Base-by-base conservation (phyloP, 805 yeast genomes). In the Spathaspora arborariae region DNA sequence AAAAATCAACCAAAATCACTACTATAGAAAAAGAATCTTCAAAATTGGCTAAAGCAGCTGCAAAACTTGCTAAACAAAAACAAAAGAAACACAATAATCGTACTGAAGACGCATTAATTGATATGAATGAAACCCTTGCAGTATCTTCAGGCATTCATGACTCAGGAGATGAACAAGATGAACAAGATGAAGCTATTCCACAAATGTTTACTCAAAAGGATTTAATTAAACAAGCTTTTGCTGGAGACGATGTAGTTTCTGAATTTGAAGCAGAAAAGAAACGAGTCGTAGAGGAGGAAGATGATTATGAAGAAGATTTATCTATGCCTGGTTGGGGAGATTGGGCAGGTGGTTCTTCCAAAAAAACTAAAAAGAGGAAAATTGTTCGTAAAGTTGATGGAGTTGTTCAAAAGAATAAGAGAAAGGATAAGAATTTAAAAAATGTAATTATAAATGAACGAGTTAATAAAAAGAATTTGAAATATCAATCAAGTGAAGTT, bases 241-340 rank as follows among this genome's bases (percentile, higher is more conserved):
- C 97, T 3, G 98, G 98, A 21, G 99, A 94, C 68, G 94, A 94
- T 62, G 96, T 92, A 35, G 86, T 88, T 13, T 70, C 73, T 5
- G 90, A 90, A 54, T 94, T 94, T 63, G 81, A 80, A 51, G 76
- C 70, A 11, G 98, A 91, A 56, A 94, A 92, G 69, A 70, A 74
- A 47, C 75, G 79, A 54, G 78, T 78, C 10, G 73, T 76, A 5
- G 78, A 71, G 39, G 90, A 85, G 41, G 97, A 92, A 64, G 97
- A 82, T 48, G 97, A 92, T 65, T 78, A 88, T 60, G 90, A 84
- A 57, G 84, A 85, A 48, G 96, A 91, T 61, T 68, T 85, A 41
- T 85, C 96, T 0, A 67, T 91, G 44, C 98, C 97, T 2, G 99
- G 99, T 1, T 94, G 98, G 97, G 98, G 98, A 41, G 87, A 85